These are phyloP conservation scores for Karstenula rhodostoma DNA, from an alignment of 2,329 filamentous ascomycete species.

Conservation along the genomic window DNA sequence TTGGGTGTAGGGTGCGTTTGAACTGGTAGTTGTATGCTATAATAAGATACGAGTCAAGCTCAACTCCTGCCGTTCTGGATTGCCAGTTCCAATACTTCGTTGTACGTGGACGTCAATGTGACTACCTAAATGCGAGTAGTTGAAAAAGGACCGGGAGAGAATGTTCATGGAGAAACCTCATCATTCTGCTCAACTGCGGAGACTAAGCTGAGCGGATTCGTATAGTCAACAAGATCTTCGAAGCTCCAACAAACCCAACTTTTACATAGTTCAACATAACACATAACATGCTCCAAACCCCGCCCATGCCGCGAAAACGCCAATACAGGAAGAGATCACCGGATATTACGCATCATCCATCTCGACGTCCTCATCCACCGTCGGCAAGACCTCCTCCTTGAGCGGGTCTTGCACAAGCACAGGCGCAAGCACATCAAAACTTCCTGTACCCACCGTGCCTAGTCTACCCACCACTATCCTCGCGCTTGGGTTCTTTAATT, in stretches of 20 bases:
- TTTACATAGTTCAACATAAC: conserved; percentile 1
- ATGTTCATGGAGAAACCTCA: too few relatives aligned
- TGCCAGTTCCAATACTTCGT: too few relatives aligned
- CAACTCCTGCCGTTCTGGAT: too few relatives aligned
- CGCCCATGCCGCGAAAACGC: conserved; percentile 5
- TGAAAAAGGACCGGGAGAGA: too few relatives aligned
- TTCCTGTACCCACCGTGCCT: conserved; percentile 85
- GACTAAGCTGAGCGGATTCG: not conserved
- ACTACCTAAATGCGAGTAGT: too few relatives aligned
- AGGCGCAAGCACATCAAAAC: conserved; percentile 79
- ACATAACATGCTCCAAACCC: not conserved
- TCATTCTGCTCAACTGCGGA: too few relatives aligned
- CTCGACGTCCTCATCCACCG: conserved; percentile 23
- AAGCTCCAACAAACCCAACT: not conserved
- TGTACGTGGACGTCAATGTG: too few relatives aligned
- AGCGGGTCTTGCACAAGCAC: conserved; percentile 41
- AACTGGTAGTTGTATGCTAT: too few relatives aligned
- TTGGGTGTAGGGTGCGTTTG: too few relatives aligned
- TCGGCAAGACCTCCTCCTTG: conserved; percentile 25
- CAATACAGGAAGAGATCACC: not conserved
- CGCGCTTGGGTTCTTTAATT: conserved; percentile 83
- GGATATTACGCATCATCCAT: conserved; percentile 13
- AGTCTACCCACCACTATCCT: conserved; percentile 87
- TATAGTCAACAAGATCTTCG: too few relatives aligned
- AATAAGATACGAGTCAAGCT: too few relatives aligned